phyloP scores from a whole-genome alignment of 108 stramenopile species.

The Nannochloropsis gaditana region DNA sequence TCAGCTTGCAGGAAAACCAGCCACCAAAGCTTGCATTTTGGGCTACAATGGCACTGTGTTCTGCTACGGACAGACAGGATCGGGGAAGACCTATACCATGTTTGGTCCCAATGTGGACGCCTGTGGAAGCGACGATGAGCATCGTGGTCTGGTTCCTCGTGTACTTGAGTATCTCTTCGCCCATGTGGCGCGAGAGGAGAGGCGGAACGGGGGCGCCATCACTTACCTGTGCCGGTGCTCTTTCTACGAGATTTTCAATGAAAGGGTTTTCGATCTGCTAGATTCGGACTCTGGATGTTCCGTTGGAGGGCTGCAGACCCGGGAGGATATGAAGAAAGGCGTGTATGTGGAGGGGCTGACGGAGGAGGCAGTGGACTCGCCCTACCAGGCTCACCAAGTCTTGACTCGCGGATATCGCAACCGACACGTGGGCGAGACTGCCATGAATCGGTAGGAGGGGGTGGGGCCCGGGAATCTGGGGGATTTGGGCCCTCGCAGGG shows the following conservation, averaged over 20 bases:
- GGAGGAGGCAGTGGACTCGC: slow-evolving; percentile 42
- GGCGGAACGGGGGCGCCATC: slow-evolving; percentile 13
- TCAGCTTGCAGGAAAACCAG: slow-evolving; percentile 29
- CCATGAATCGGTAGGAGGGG: slow-evolving; percentile 47
- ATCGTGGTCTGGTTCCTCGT: slow-evolving; percentile 50
- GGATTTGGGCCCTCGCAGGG: not conserved
- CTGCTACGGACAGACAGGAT: slow-evolving; percentile 50
- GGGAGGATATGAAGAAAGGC: slow-evolving; percentile 50
- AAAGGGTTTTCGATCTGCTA: slow-evolving; percentile 50
- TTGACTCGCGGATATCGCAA: slow-evolving; percentile 44
- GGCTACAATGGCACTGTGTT: slow-evolving; percentile 53
- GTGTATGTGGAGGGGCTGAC: slow-evolving; percentile 53
- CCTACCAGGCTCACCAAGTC: slow-evolving; percentile 30
- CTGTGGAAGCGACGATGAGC: not conserved
- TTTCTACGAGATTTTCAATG: slow-evolving; percentile 56
- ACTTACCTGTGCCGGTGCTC: slow-evolving; percentile 53
- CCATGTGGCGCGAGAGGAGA: slow-evolving; percentile 27
- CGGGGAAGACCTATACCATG: slow-evolving; percentile 52
- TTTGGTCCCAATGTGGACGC: slow-evolving; percentile 42
- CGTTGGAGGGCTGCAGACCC: slow-evolving; percentile 35
- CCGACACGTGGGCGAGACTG: slow-evolving; percentile 53
- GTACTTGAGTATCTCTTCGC: slow-evolving; percentile 49
- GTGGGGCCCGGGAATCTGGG: not conserved
- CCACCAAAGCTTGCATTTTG: slow-evolving; percentile 36
- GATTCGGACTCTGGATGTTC: slow-evolving; percentile 22